These are phyloP conservation scores for Phytophthora nicotianae DNA, from an alignment of 352 stramenopile genomes.

Conservation along the genomic window DNA sequence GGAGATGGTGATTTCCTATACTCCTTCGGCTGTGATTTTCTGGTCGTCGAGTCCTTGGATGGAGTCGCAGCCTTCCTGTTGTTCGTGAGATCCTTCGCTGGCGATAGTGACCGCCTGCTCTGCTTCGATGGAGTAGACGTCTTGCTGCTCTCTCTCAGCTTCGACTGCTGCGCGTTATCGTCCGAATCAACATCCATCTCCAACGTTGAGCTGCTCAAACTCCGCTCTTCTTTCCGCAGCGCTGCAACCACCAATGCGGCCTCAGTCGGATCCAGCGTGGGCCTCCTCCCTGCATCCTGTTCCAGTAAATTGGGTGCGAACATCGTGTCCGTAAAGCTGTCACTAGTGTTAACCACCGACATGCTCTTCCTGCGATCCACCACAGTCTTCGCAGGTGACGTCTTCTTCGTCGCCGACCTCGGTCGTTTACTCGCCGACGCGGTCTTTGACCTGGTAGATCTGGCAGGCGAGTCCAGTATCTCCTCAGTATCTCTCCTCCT, in stretches of 20 bases:
- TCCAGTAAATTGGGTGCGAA: slow-evolving; percentile 56
- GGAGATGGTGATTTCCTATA: slow-evolving; percentile 1
- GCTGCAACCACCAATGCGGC: slow-evolving; percentile 49
- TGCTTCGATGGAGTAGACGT: slow-evolving; percentile 14
- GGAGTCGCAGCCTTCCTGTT: slow-evolving; percentile 7
- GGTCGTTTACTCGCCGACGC: slow-evolving; percentile 16
- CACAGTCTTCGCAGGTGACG: not conserved
- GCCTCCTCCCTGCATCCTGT: slow-evolving; percentile 29
- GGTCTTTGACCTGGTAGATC: slow-evolving; percentile 13
- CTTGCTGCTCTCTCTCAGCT: slow-evolving; percentile 8
- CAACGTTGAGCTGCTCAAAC: slow-evolving; percentile 15
- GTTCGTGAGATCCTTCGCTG: not conserved
- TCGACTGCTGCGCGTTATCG: slow-evolving; percentile 6
- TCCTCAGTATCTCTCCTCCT: slow-evolving; percentile 7
- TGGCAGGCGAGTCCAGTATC: slow-evolving; percentile 12
- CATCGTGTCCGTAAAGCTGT: slow-evolving; percentile 62
- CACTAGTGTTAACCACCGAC: slow-evolving; percentile 25
- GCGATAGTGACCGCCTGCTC: not conserved
- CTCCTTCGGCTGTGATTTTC: slow-evolving; percentile 7
- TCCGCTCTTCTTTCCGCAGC: slow-evolving; percentile 33
- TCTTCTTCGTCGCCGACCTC: slow-evolving; percentile 22
- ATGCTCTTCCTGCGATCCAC: slow-evolving; percentile 14
- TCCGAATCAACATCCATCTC: slow-evolving; percentile 17
- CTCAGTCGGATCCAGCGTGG: slow-evolving; percentile 61
- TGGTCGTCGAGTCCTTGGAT: not conserved